These are phyloP conservation scores for Vigna mungo DNA, from an alignment of 306 rosid species.

Conservation along the genomic window DNA sequence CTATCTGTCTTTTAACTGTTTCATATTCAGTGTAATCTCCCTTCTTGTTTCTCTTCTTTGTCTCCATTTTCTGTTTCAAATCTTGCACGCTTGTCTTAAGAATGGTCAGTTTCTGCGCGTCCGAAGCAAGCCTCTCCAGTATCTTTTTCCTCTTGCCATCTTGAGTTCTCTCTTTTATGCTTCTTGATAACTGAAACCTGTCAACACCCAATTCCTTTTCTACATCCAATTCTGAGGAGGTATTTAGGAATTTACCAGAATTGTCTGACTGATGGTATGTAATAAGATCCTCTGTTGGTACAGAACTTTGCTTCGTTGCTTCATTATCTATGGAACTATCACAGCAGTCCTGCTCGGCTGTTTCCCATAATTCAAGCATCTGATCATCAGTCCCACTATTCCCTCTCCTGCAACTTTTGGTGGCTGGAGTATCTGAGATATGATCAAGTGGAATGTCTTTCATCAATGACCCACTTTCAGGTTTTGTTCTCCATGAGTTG, in stretches of 20 bases:
- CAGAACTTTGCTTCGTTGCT: slow-evolving; percentile 49
- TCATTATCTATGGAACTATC: slow-evolving; percentile 44
- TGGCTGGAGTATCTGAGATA: slow-evolving; percentile 62
- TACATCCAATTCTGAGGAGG: slow-evolving; percentile 61
- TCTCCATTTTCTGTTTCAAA: slow-evolving; percentile 69
- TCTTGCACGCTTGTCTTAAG: slow-evolving; percentile 68
- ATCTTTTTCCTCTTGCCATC: slow-evolving; percentile 69
- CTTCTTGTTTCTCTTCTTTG: slow-evolving; percentile 59
- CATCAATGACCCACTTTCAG: slow-evolving; percentile 67
- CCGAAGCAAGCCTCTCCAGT: slow-evolving; percentile 79
- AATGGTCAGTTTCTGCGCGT: slow-evolving; percentile 64
- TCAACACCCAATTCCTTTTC: slow-evolving; percentile 86
- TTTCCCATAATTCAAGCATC: slow-evolving; percentile 94
- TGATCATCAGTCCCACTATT: slow-evolving; percentile 71
- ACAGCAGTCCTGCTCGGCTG: slow-evolving; percentile 62
- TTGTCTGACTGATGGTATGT: slow-evolving; percentile 46
- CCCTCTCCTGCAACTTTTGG: slow-evolving; percentile 63
- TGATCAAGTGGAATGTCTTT: slow-evolving; percentile 95
- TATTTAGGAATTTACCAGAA: slow-evolving; percentile 48
- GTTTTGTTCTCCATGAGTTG: slow-evolving; percentile 53
- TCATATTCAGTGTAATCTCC: slow-evolving; percentile 61
- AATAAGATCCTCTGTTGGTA: slow-evolving; percentile 52
- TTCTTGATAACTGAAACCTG: slow-evolving; percentile 65
- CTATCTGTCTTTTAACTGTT: slow-evolving; percentile 69
- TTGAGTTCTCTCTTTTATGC: slow-evolving; percentile 55